Conservation (phyloP, 305 asterid genomes). For the Solanum hybrid region DNA sequence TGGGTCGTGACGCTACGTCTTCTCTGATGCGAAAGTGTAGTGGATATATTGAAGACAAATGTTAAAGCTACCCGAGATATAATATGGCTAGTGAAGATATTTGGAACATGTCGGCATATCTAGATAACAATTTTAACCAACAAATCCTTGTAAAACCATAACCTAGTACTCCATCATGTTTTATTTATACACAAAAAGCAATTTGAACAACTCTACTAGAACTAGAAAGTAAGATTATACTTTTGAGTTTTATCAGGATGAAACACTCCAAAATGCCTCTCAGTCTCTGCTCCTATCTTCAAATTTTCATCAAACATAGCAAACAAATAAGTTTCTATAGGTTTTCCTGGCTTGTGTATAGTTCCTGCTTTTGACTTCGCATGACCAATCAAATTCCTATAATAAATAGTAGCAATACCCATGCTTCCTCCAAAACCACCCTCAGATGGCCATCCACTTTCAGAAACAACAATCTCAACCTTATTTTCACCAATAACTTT, state of each 20-base stretch:
- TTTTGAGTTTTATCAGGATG: slow-evolving; percentile 14
- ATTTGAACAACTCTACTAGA: neutral
- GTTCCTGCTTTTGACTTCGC: slow-evolving; percentile 15
- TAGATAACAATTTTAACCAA: neutral
- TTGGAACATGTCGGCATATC: neutral
- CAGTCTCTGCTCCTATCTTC: slow-evolving; percentile 17
- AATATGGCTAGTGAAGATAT: neutral
- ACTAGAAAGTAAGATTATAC: slow-evolving; percentile 11
- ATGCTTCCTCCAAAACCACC: slow-evolving; percentile 18
- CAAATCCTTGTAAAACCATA: neutral
- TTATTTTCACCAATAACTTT: slow-evolving; percentile 17
- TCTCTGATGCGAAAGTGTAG: no score
- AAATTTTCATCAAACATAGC: slow-evolving; percentile 41
- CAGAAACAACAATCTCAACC: slow-evolving; percentile 22
- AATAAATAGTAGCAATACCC: slow-evolving; percentile 19
- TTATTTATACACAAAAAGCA: neutral
- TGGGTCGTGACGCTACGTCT: no score
- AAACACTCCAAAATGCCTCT: slow-evolving; percentile 38
- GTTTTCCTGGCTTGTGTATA: slow-evolving; percentile 18
- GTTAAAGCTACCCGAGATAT: no score
- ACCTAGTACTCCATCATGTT: neutral
- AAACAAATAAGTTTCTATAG: slow-evolving; percentile 34
- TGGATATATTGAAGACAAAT: no score
- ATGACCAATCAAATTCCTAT: slow-evolving; percentile 20
- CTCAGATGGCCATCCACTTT: slow-evolving; percentile 42